These are phyloP conservation scores for Zasmidium angulare DNA, from an alignment of 2,329 filamentous ascomycete genomes.

Conservation along the genomic window DNA sequence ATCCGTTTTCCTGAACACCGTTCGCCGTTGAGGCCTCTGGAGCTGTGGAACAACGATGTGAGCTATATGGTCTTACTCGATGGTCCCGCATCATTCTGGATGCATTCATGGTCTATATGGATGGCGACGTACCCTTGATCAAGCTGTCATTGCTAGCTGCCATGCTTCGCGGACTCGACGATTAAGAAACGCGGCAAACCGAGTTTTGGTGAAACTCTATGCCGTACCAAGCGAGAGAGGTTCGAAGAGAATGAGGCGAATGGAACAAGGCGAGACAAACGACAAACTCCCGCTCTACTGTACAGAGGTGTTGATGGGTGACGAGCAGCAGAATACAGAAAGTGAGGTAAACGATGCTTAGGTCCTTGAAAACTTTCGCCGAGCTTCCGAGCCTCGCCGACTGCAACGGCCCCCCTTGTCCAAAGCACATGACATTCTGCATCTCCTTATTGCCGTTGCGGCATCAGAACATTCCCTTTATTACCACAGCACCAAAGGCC, in stretches of 20 bases:
- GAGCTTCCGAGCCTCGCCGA: not conserved
- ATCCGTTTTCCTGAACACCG: conserved; percentile 6
- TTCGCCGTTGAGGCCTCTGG: conserved; percentile 8
- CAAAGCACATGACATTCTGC: too few species aligned
- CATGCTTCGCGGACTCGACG: conserved; percentile 3
- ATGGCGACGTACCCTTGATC: conserved; percentile 7
- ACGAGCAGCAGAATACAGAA: not conserved
- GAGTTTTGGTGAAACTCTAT: too few species aligned
- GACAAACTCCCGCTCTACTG: conserved; percentile 1
- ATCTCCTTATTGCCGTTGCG: too few species aligned
- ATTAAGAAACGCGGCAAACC: not conserved
- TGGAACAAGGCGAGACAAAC: not conserved
- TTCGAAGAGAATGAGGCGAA: not conserved
- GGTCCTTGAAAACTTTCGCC: not conserved
- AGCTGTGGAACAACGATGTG: not conserved
- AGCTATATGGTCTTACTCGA: not conserved
- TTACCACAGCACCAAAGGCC: not conserved
- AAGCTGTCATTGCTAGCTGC: conserved; percentile 9
- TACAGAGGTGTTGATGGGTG: not conserved
- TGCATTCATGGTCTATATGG: not conserved
- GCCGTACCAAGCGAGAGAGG: not conserved
- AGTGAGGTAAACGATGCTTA: not conserved
- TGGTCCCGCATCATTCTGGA: not conserved
- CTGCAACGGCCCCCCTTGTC: not conserved
- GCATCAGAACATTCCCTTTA: not conserved